Conservation (phyloP, 2,329 filamentous ascomycete genomes). For the Fusarium protoensiforme region DNA sequence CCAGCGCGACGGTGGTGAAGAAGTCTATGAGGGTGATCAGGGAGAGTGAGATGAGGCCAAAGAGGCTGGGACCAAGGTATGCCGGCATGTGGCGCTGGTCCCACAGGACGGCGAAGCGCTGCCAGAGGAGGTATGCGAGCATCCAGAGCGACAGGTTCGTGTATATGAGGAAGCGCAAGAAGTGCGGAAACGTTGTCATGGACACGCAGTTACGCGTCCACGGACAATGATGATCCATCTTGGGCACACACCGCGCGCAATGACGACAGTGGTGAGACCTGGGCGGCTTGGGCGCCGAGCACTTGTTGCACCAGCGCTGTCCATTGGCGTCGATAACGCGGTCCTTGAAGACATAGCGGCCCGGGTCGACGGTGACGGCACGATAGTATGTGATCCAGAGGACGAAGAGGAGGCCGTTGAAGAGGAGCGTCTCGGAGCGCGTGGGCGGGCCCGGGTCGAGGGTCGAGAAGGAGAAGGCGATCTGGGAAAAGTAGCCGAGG, state of each 20-base stretch:
- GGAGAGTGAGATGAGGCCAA: constrained; percentile 70
- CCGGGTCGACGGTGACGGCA: constrained; percentile 68
- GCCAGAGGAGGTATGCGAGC: constrained; percentile 70
- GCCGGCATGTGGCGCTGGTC: constrained; percentile 73
- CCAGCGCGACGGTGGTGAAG: constrained; percentile 70
- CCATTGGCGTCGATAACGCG: constrained; percentile 48
- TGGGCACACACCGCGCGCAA: constrained; percentile 79
- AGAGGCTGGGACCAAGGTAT: constrained; percentile 76
- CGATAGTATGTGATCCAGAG: constrained; percentile 78
- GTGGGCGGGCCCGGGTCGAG: constrained; percentile 71
- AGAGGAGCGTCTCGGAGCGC: constrained; percentile 65
- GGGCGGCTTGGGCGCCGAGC: constrained; percentile 77
- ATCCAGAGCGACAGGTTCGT: constrained; percentile 73
- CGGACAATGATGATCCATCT: constrained; percentile 89
- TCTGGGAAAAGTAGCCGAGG: constrained; percentile 78
- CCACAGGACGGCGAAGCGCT: constrained; percentile 71
- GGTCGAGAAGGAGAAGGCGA: constrained; percentile 69
- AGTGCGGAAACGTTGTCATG: constrained; percentile 83
- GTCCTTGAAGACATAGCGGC: constrained; percentile 61
- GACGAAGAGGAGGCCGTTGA: constrained; percentile 73
- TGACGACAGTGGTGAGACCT: constrained; percentile 84
- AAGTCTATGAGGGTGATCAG: constrained; percentile 68
- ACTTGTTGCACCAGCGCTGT: constrained; percentile 78
- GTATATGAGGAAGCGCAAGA: constrained; percentile 80
- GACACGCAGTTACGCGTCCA: constrained; percentile 89